Conservation (phyloP, 2,329 filamentous ascomycete species). For the Fusarium sp. region DNA sequence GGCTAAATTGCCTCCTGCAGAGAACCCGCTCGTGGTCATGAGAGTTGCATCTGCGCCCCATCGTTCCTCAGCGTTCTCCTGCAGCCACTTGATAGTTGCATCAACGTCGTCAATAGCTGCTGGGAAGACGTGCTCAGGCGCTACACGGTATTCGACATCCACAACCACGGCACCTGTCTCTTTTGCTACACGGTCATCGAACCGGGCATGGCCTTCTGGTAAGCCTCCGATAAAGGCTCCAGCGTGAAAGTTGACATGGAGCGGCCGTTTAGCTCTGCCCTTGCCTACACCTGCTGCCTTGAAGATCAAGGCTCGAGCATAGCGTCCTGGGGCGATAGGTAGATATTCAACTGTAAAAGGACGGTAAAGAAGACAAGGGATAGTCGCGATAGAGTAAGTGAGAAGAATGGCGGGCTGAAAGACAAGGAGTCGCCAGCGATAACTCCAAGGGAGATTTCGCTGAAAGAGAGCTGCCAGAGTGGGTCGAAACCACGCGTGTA, state of each 20-base stretch:
- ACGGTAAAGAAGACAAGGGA: conserved; percentile 49
- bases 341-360: conserved; percentile 49
- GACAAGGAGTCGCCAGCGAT: conserved; percentile 54
- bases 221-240: conserved; percentile 56
- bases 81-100: conserved; percentile 52
- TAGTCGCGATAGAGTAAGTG: conserved; percentile 48
- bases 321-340: conserved; percentile 39
- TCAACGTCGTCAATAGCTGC: conserved; percentile 57
- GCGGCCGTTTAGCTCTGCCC: conserved; percentile 45
- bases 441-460: conserved; percentile 48
- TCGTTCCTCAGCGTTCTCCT: conserved; percentile 48
- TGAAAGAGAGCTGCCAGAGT: conserved; percentile 49
- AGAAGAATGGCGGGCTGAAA: conserved; percentile 54
- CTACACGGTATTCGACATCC: conserved; percentile 60
- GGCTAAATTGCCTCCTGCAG: conserved; percentile 55
- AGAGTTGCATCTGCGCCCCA: conserved; percentile 51
- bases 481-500: conserved; percentile 42
- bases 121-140: conserved; percentile 60
- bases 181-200: conserved; percentile 47
- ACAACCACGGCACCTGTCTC: conserved; percentile 56
- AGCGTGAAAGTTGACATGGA: conserved; percentile 56
- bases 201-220: conserved; percentile 50
- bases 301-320: conserved; percentile 50
- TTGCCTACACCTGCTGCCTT: conserved; percentile 31
- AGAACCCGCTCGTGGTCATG: conserved; percentile 55